phyloP scores from a whole-genome alignment of 164 flowering plant genomes.

The Magnolia changhungtana region DNA sequence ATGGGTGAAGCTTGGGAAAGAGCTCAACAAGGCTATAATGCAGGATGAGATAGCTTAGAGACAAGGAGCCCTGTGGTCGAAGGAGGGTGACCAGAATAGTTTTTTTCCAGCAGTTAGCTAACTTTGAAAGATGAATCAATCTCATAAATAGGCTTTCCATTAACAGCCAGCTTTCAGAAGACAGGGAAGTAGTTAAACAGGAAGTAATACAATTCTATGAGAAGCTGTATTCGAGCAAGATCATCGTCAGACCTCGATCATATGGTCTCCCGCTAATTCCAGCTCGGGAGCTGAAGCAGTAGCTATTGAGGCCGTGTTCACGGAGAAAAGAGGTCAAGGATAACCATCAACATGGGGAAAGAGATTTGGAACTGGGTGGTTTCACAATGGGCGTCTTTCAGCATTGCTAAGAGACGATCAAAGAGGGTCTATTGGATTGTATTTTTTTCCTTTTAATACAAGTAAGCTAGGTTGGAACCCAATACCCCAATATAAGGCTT shows the following conservation, averaged over 20 bases:
- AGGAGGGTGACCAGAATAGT: no score
- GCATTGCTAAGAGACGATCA: background rate
- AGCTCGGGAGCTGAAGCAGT: background rate
- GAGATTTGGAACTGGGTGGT: background rate
- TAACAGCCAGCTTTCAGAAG: background rate
- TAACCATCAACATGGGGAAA: background rate
- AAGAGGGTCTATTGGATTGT: background rate
- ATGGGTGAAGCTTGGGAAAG: no score
- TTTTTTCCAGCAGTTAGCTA: no score
- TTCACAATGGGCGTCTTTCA: background rate
- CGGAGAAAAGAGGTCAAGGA: no score
- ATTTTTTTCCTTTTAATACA: no score
- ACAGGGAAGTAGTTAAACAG: background rate
- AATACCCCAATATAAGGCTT: no score
- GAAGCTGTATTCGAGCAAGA: background rate
- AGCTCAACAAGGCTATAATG: no score
- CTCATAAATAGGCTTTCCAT: no score
- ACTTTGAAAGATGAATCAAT: no score
- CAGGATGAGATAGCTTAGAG: no score
- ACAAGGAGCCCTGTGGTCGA: no score
- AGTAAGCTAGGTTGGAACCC: background rate
- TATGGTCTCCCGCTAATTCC: background rate
- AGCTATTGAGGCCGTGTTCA: no score
- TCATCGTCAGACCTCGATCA: background rate
- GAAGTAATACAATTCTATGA: background rate